Percentiles rank a stretch among this genome's conserved stretches.
Conservation (phyloP, 164 flowering plant species). For the Piper betle region DNA sequence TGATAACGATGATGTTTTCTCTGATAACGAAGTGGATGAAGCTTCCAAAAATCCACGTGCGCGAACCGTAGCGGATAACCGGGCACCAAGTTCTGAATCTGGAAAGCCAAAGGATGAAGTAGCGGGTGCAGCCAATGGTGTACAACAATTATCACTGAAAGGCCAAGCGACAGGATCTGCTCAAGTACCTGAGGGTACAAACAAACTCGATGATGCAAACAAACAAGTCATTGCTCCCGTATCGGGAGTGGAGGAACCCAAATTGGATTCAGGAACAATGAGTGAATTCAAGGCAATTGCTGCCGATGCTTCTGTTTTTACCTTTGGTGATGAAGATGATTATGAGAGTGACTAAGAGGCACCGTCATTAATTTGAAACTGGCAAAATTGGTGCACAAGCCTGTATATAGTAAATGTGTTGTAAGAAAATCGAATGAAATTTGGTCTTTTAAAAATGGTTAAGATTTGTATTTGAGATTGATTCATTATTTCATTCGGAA, state of each 20-base stretch:
- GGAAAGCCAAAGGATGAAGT: constrained; percentile 22
- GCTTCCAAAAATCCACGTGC: constrained; percentile 26
- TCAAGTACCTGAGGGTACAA: constrained; percentile 13
- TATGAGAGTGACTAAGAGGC: constrained; percentile 55
- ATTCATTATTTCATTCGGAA: neutral
- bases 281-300: constrained; percentile 84
- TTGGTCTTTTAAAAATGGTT: neutral
- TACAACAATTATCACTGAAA: constrained; percentile 41
- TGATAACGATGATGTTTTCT: constrained; percentile 82
- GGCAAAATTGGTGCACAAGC: neutral
- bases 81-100: constrained; percentile 11
- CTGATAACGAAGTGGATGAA: constrained; percentile 69
- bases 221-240: constrained; percentile 8
- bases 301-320: constrained; percentile 94
- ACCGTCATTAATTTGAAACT: neutral
- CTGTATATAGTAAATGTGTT: constrained; percentile 5
- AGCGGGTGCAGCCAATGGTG: constrained; percentile 24
- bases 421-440: neutral
- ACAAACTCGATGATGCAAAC: constrained; percentile 17
- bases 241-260: constrained; percentile 19
- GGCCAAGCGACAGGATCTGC: constrained; percentile 12
- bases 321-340: constrained; percentile 90
- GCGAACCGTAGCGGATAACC: constrained; percentile 11
- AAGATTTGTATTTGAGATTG: neutral
- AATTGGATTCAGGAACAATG: constrained; percentile 10